Evolutionary conservation across 805 yeast genomes (phyloP).

Genomic region (Candida nemodendra): DNA sequence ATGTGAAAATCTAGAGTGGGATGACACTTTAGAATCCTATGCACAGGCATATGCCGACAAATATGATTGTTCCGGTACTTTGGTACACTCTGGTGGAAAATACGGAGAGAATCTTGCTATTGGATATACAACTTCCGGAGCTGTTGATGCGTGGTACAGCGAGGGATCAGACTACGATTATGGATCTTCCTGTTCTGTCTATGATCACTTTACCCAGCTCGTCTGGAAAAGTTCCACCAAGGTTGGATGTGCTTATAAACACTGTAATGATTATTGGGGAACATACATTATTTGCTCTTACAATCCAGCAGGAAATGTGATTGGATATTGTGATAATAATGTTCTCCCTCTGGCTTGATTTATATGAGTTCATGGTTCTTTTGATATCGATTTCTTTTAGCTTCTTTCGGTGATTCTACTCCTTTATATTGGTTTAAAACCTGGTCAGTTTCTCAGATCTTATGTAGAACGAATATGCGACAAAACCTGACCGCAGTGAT

Average conservation of each 20-base stretch:
- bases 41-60: constrained; percentile 60
- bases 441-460: too few species aligned
- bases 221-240: constrained; percentile 63
- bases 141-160: constrained; percentile 71
- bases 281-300: constrained; percentile 74
- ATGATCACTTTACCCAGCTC: constrained; percentile 70
- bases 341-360: constrained; percentile 34
- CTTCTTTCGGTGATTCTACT: too few species aligned
- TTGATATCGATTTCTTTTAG: too few species aligned
- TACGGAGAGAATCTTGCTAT: constrained; percentile 80
- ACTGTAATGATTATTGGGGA: constrained; percentile 48
- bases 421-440: too few species aligned
- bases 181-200: constrained; percentile 48
- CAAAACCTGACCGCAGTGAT: too few species aligned
- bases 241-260: constrained; percentile 64
- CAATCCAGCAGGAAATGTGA: constrained; percentile 72
- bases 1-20: constrained; percentile 57
- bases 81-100: constrained; percentile 61
- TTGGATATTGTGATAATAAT: constrained; percentile 41
- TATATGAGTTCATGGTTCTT: too few species aligned
- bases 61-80: constrained; percentile 57
- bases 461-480: too few species aligned
- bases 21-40: constrained; percentile 44
- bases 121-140: constrained; percentile 55
- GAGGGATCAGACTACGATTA: constrained; percentile 60